Percentiles rank a stretch among this genome's conserved stretches.
phyloP scores from a whole-genome alignment of 2,329 filamentous ascomycete genomes.

The Stagonosporopsis cucurbitacearum region DNA sequence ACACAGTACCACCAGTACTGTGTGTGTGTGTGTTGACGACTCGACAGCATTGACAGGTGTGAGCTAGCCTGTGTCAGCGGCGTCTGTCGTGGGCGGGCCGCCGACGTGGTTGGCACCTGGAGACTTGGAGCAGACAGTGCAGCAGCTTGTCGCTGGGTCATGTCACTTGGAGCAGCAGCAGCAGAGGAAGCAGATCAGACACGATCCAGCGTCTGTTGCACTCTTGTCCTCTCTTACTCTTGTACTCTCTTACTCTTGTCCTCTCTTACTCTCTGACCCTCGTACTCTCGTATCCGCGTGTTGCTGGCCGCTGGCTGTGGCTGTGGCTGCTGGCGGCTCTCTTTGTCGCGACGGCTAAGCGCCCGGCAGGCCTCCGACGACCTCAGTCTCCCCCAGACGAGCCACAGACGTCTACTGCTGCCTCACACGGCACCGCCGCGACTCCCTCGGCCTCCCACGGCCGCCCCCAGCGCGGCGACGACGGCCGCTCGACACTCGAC shows the following conservation, averaged over 20 bases:
- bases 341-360: conserved; percentile 15
- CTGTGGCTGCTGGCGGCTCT: neutral
- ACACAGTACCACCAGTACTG: too few relatives aligned
- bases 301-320: too few relatives aligned
- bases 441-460: conserved; percentile 1
- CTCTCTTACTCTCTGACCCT: too few relatives aligned
- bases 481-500: too few relatives aligned
- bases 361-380: conserved; percentile 6
- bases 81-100: conserved; percentile 3
- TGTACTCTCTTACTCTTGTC: too few relatives aligned
- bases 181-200: conserved; percentile 1
- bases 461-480: conserved; percentile 6
- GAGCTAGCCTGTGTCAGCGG: conserved; percentile 10
- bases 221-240: too few relatives aligned
- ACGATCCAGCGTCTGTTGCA: too few relatives aligned
- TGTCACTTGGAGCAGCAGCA: neutral
- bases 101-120: too few relatives aligned
- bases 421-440: neutral
- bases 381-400: neutral
- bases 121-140: neutral
- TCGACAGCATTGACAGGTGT: conserved; percentile 7
- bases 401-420: too few relatives aligned
- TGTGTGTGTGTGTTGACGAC: too few relatives aligned
- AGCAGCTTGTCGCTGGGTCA: conserved; percentile 4
- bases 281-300: conserved; percentile 10